Conservation (phyloP, 2,329 filamentous ascomycete genomes). For the Aspergillus sp. region DNA sequence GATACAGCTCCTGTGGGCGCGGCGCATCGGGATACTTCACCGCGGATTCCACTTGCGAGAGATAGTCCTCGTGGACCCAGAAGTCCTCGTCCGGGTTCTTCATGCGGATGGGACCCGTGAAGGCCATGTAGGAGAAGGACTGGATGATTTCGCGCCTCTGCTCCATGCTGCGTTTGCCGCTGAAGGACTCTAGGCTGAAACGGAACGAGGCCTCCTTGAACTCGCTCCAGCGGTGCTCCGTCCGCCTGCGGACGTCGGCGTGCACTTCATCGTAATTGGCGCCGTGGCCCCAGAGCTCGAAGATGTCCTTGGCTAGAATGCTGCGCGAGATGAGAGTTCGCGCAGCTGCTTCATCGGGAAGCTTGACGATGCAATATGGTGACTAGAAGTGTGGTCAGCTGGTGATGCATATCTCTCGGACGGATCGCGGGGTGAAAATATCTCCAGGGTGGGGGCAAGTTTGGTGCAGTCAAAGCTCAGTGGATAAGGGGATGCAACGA, state of each 20-base stretch:
- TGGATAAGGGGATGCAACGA: no score
- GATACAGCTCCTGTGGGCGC: slow-evolving; percentile 33
- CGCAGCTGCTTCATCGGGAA: slow-evolving; percentile 66
- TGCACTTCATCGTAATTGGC: slow-evolving; percentile 68
- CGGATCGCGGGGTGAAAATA: slow-evolving; percentile 3
- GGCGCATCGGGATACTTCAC: slow-evolving; percentile 3
- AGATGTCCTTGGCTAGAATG: slow-evolving; percentile 78
- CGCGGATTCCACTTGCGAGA: slow-evolving; percentile 42
- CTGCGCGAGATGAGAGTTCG: slow-evolving; percentile 69
- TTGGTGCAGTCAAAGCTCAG: neutral
- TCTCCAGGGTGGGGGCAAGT: neutral
- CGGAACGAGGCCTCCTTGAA: slow-evolving; percentile 73
- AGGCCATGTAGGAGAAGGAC: slow-evolving; percentile 73
- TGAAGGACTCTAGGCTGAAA: slow-evolving; percentile 81
- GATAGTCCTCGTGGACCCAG: slow-evolving; percentile 80
- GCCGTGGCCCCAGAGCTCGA: slow-evolving; percentile 84
- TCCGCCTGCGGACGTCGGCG: slow-evolving; percentile 58
- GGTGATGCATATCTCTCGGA: slow-evolving; percentile 3
- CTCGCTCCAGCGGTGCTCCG: slow-evolving; percentile 63
- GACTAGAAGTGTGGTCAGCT: slow-evolving; percentile 56
- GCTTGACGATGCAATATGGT: slow-evolving; percentile 76
- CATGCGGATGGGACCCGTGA: slow-evolving; percentile 77
- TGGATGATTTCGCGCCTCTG: slow-evolving; percentile 76
- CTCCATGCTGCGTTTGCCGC: slow-evolving; percentile 63
- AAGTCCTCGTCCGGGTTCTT: slow-evolving; percentile 72